Conservation (phyloP, 495 filamentous ascomycete genomes). For the Chlorociboria aeruginascens region DNA sequence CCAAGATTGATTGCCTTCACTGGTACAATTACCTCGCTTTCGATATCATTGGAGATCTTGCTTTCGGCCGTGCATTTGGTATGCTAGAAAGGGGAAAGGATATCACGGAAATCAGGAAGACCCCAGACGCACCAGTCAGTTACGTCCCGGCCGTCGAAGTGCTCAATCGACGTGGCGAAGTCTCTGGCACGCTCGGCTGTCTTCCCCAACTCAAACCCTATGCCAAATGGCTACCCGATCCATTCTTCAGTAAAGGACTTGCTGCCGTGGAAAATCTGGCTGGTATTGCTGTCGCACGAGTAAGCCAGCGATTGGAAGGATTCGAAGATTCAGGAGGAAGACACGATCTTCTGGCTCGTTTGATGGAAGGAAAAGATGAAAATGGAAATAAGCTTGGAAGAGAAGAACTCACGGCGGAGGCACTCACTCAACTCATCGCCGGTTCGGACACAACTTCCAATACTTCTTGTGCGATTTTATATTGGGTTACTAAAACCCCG, state of each 20-base stretch:
- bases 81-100: slow-evolving; percentile 51
- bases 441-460: slow-evolving; percentile 87
- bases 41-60: slow-evolving; percentile 77
- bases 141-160: slow-evolving; percentile 60
- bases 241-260: slow-evolving; percentile 54
- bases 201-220: slow-evolving; percentile 49
- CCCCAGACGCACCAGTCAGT: slow-evolving; percentile 37
- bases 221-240: slow-evolving; percentile 53
- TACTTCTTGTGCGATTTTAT: slow-evolving; percentile 77
- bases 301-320: slow-evolving; percentile 57
- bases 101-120: slow-evolving; percentile 41
- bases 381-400: slow-evolving; percentile 61
- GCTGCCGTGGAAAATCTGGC: slow-evolving; percentile 53
- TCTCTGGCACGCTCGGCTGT: slow-evolving; percentile 50
- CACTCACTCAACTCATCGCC: slow-evolving; percentile 81
- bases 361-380: slow-evolving; percentile 81
- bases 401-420: slow-evolving; percentile 77
- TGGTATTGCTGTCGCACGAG: slow-evolving; percentile 70
- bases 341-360: slow-evolving; percentile 66
- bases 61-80: slow-evolving; percentile 44
- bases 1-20: slow-evolving; percentile 62
- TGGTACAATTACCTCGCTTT: slow-evolving; percentile 97
- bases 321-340: slow-evolving; percentile 44
- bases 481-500: slow-evolving; percentile 57
- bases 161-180: slow-evolving; percentile 56